Percentiles rank a stretch among this genome's conserved stretches.
Conservation (phyloP, 768 basidiomycete species). For the Phylloporus sp. region DNA sequence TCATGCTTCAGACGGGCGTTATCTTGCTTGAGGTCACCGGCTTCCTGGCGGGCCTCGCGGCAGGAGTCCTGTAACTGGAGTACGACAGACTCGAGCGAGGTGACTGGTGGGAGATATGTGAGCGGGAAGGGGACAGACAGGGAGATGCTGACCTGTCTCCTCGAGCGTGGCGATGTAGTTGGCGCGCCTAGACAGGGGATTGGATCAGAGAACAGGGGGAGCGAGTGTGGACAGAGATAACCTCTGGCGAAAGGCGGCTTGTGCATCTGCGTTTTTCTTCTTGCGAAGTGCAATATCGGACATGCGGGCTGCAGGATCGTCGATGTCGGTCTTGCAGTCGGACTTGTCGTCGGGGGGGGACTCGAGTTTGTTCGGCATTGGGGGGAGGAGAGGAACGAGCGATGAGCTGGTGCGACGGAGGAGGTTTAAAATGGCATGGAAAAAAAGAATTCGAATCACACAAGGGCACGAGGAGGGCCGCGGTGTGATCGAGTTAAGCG, state of each 20-base stretch:
- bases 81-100: constrained; percentile 81
- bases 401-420: constrained; percentile 17
- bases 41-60: constrained; percentile 60
- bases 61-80: constrained; percentile 80
- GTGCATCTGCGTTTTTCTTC: constrained; percentile 89
- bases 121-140: neutral
- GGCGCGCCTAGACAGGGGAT: constrained; percentile 45
- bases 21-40: constrained; percentile 60
- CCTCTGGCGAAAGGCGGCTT: constrained; percentile 78
- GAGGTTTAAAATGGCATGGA: constrained; percentile 56
- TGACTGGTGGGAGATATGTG: constrained; percentile 46
- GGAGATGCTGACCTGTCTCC: constrained; percentile 54
- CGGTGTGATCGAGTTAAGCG: constrained; percentile 39
- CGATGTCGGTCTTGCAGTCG: constrained; percentile 35
- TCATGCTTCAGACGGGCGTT: constrained; percentile 62
- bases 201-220: constrained; percentile 19
- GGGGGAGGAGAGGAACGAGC: constrained; percentile 5
- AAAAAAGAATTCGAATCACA: constrained; percentile 60
- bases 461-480: constrained; percentile 61
- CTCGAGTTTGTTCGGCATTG: constrained; percentile 32
- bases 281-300: constrained; percentile 72
- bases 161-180: constrained; percentile 88
- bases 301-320: constrained; percentile 39
- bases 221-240: constrained; percentile 10
- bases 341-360: constrained; percentile 36